Evolutionary conservation across 768 basidiomycete species (phyloP).

Genomic region (Tricholoma sp.): DNA sequence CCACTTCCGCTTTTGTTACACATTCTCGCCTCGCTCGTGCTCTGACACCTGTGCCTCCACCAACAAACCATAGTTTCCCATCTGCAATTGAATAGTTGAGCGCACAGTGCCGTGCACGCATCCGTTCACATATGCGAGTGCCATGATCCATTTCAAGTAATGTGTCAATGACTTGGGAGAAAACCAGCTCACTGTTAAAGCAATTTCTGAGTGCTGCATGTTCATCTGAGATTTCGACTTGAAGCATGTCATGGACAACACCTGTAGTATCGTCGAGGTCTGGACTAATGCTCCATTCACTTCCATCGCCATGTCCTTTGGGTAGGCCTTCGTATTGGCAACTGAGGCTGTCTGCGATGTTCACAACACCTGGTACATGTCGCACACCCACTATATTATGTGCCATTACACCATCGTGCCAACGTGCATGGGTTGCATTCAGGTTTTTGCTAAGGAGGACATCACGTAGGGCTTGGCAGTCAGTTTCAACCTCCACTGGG

Average conservation of each 20-base stretch:
- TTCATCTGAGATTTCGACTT: background rate
- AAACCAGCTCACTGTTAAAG: conserved; percentile 18
- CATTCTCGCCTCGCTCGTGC: too few relatives aligned
- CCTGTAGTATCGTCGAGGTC: conserved; percentile 21
- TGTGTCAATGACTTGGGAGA: conserved; percentile 16
- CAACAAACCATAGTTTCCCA: too few relatives aligned
- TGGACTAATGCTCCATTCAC: conserved; percentile 24
- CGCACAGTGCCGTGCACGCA: too few relatives aligned
- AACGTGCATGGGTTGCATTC: conserved; percentile 18
- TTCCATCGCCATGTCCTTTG: conserved; percentile 18
- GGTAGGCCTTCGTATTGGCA: conserved; percentile 13
- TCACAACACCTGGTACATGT: conserved; percentile 17
- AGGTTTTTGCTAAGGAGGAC: conserved; percentile 18
- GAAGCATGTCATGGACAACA: conserved; percentile 11
- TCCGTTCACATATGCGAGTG: too few relatives aligned
- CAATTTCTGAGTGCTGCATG: conserved; percentile 4
- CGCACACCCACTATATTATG: conserved; percentile 18
- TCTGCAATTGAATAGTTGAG: too few relatives aligned
- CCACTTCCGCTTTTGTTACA: too few relatives aligned
- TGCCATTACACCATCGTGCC: conserved; percentile 20
- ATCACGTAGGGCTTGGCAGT: conserved; percentile 27
- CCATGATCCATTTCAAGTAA: background rate
- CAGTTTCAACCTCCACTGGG: conserved; percentile 26
- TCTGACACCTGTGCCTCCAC: too few relatives aligned
- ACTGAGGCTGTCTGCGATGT: conserved; percentile 25